Percentiles rank a stretch among this genome's conserved stretches.
Conservation (phyloP, 306 rosid species). For the Medicago truncatula region DNA sequence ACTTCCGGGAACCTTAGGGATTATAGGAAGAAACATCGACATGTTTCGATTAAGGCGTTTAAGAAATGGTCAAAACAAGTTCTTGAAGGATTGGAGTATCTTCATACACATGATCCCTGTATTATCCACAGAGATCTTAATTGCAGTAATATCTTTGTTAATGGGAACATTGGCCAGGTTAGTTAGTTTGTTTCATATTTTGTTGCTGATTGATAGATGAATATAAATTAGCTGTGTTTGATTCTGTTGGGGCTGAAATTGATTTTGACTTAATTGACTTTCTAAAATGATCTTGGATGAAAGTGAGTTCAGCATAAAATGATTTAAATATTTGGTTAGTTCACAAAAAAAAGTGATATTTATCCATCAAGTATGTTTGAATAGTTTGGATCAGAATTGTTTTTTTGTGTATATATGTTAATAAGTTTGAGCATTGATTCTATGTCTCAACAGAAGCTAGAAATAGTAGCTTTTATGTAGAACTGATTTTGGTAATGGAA, state of each 20-base stretch:
- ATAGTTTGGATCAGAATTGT: background rate
- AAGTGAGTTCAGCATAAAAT: background rate
- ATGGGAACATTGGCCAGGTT: conserved; percentile 92
- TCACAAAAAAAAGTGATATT: background rate
- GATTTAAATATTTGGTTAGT: background rate
- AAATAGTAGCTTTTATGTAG: background rate
- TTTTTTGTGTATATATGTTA: background rate
- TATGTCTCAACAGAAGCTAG: background rate
- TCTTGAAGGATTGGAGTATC: conserved; percentile 87
- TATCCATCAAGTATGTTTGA: background rate
- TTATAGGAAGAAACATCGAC: conserved; percentile 86
- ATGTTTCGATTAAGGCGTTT: conserved; percentile 79
- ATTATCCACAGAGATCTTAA: conserved; percentile 95
- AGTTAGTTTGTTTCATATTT: conserved; percentile 36
- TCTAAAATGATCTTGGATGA: background rate
- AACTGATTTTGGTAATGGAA: background rate
- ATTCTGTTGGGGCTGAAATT: background rate
- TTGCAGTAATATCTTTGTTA: conserved; percentile 91
- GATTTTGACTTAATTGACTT: background rate
- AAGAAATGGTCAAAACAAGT: conserved; percentile 97
- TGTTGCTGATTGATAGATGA: background rate
- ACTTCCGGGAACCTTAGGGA: conserved; percentile 86
- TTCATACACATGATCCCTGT: conserved; percentile 90
- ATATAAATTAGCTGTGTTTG: background rate
- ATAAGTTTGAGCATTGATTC: background rate